Conservation (phyloP, 768 basidiomycete genomes). For the Psilocybe sp. region DNA sequence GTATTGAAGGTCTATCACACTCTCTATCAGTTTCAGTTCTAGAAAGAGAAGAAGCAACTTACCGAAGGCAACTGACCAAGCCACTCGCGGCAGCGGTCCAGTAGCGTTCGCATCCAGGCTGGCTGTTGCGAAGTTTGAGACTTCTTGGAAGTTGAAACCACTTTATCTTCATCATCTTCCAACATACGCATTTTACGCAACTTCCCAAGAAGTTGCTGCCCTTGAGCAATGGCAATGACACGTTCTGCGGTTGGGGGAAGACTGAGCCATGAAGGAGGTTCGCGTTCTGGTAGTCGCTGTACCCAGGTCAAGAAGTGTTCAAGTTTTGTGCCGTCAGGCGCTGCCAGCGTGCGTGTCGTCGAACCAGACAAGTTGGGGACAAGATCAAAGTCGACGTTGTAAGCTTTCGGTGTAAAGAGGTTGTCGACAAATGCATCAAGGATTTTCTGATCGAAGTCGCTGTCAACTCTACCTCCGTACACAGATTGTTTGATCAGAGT, state of each 20-base stretch:
- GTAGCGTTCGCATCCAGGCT: slow-evolving; percentile 89
- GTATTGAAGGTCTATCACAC: slow-evolving; percentile 56
- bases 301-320: slow-evolving; percentile 93
- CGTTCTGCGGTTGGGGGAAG: slow-evolving; percentile 90
- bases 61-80: slow-evolving; percentile 73
- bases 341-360: slow-evolving; percentile 51
- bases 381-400: slow-evolving; percentile 90
- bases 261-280: slow-evolving; percentile 93
- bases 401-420: slow-evolving; percentile 84
- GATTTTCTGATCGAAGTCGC: slow-evolving; percentile 91
- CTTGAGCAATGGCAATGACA: slow-evolving; percentile 89
- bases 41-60: slow-evolving; percentile 18
- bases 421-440: slow-evolving; percentile 91
- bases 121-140: slow-evolving; percentile 74
- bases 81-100: slow-evolving; percentile 85
- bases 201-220: slow-evolving; percentile 77
- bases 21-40: slow-evolving; percentile 1
- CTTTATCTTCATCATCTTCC: slow-evolving; percentile 86
- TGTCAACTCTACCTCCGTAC: slow-evolving; percentile 92
- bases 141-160: slow-evolving; percentile 52
- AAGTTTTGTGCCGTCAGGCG: slow-evolving; percentile 91
- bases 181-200: slow-evolving; percentile 91
- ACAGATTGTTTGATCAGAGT: slow-evolving; percentile 94
- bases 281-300: slow-evolving; percentile 82
- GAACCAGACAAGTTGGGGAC: slow-evolving; percentile 59